Evolutionary conservation across 2,329 filamentous ascomycete species (phyloP).

Genomic region (Trichoderma arundinaceum): DNA sequence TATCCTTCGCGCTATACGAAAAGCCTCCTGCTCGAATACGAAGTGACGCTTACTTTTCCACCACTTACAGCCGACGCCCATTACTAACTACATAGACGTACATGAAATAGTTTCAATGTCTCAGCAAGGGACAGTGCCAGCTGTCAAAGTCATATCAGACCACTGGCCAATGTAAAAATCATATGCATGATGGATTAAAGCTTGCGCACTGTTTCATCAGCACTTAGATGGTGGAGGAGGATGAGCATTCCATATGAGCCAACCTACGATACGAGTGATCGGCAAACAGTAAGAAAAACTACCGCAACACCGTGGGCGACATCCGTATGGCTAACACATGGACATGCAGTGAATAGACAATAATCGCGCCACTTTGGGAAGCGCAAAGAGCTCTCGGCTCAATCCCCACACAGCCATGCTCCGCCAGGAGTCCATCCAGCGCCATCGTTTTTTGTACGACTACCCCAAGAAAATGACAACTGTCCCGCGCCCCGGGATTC

Average conservation of each 20-base stretch:
- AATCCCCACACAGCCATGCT: not conserved
- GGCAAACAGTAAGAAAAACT: constrained; percentile 10
- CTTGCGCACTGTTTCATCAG: constrained; percentile 14
- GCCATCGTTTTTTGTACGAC: not conserved
- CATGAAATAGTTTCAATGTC: constrained; percentile 25
- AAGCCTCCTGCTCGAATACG: constrained; percentile 30
- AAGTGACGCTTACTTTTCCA: constrained; percentile 25
- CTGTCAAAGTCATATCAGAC: not conserved
- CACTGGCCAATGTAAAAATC: not conserved
- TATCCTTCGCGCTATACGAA: constrained; percentile 30
- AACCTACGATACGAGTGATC: constrained; percentile 20
- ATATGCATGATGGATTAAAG: not conserved
- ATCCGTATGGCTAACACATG: not conserved
- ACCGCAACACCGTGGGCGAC: not conserved
- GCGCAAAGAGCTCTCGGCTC: not conserved
- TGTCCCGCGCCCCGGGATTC: constrained; percentile 23
- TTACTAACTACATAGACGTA: constrained; percentile 19
- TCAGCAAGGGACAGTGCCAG: constrained; percentile 15
- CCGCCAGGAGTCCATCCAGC: not conserved
- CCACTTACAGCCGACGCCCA: constrained; percentile 18
- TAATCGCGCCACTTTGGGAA: not conserved
- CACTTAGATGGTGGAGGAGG: constrained; percentile 3
- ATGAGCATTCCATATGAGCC: constrained; percentile 2
- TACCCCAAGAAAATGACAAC: constrained; percentile 17
- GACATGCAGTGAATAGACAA: not conserved